A percentile compares a stretch with the other conserved stretches of the same genome.
These are phyloP conservation scores for Lactarius vividus DNA, from an alignment of 768 basidiomycete species.

Conservation along the genomic window DNA sequence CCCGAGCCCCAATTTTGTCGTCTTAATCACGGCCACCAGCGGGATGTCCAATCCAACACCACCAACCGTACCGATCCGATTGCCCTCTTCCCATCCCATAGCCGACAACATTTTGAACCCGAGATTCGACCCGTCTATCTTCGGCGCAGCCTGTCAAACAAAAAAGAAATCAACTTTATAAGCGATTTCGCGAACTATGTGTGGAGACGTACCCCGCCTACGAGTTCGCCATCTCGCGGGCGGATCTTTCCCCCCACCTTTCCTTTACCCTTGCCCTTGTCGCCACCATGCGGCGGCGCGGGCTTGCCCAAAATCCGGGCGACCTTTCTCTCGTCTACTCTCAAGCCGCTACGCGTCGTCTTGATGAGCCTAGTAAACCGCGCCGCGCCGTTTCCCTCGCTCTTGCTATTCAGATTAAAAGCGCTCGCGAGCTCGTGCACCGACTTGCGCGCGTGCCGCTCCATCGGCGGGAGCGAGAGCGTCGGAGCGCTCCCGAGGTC, in stretches of 20 bases:
- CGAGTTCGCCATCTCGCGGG: conserved; percentile 81
- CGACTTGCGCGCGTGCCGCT: conserved; percentile 63
- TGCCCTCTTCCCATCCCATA: conserved; percentile 92
- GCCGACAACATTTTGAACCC: conserved; percentile 84
- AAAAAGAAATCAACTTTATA: background rate
- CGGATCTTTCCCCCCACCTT: conserved; percentile 25
- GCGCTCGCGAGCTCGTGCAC: conserved; percentile 79
- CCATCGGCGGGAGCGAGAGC: conserved; percentile 77
- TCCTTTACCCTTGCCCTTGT: conserved; percentile 31
- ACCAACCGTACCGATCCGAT: conserved; percentile 60
- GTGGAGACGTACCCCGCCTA: conserved; percentile 62
- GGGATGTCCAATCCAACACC: conserved; percentile 63
- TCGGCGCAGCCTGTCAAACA: conserved; percentile 64
- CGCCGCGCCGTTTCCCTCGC: conserved; percentile 63
- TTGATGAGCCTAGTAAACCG: conserved; percentile 78
- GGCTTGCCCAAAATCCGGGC: conserved; percentile 38
- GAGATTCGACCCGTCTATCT: conserved; percentile 73
- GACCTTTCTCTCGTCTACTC: conserved; percentile 61
- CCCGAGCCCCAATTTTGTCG: conserved; percentile 80
- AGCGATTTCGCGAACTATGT: background rate
- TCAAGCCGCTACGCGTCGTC: conserved; percentile 56
- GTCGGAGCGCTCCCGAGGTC: conserved; percentile 49
- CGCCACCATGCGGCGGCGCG: conserved; percentile 32
- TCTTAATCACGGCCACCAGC: conserved; percentile 81
- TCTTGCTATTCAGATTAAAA: conserved; percentile 76